phyloP scores from a whole-genome alignment of 768 basidiomycete genomes.

The Serpula lacrymans region DNA sequence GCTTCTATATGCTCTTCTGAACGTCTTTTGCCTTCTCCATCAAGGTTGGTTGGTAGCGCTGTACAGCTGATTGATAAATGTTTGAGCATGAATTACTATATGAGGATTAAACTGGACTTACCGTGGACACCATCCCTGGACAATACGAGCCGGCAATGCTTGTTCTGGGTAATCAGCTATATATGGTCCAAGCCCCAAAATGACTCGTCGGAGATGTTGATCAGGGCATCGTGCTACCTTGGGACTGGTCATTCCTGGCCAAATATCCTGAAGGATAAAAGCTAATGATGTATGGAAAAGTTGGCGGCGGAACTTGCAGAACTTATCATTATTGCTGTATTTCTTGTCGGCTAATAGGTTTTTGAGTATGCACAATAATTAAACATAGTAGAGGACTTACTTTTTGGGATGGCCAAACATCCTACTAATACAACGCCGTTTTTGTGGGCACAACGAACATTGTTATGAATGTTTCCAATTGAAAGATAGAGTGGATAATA shows the following conservation, averaged over 20 bases:
- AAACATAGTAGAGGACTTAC: constrained; percentile 12
- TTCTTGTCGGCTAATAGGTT: background rate
- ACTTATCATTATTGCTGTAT: constrained; percentile 11
- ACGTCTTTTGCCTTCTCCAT: constrained; percentile 14
- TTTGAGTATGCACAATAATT: background rate
- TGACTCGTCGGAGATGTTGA: constrained; percentile 24
- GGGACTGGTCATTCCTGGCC: constrained; percentile 23
- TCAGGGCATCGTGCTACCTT: constrained; percentile 25
- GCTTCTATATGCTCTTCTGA: constrained; percentile 19
- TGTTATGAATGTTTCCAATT: constrained; percentile 19
- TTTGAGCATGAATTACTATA: constrained; percentile 5
- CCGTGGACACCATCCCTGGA: constrained; percentile 36
- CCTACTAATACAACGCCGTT: constrained; percentile 18
- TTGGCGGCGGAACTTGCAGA: constrained; percentile 19
- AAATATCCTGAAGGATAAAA: constrained; percentile 19
- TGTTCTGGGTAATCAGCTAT: constrained; percentile 43
- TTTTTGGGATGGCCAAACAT: constrained; percentile 28
- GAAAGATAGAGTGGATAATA: constrained; percentile 35
- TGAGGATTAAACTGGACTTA: constrained; percentile 9
- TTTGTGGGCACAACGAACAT: constrained; percentile 16
- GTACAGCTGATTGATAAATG: constrained; percentile 20
- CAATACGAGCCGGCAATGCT: constrained; percentile 25
- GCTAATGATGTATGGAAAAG: constrained; percentile 26
- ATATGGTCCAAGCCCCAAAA: constrained; percentile 33
- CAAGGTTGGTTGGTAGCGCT: constrained; percentile 17